Base-by-base conservation (phyloP, 192 early-diverging fungal genomes). In the Coemansia sp. region DNA sequence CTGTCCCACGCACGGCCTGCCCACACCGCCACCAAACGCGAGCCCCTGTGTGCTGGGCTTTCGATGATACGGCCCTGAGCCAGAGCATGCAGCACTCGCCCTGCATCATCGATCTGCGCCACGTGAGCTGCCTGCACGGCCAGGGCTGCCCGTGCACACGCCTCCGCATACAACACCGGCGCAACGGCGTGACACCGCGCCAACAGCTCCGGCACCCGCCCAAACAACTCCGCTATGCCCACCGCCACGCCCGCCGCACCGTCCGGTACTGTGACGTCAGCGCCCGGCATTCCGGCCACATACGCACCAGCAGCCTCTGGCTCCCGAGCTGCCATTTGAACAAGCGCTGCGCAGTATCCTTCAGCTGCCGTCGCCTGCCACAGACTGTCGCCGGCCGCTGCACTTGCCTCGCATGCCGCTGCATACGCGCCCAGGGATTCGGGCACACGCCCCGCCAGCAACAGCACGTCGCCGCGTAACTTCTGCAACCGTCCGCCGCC, bases 291-390 rank as follows among this genome's bases (percentile, higher is more conserved):
- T 10, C 29, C 61, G 6, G 12, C 14, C 24, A 62, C 47, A 47
- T 62, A 66, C 22, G 69, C 19, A 38, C 71, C 23, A 59, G 62
- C 49, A 51, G 56, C 7, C 68, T 65, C 50, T 67, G 76, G 35
- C 57, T 45, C 5, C 10, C 35, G n/a, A 69, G 65, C 37, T 61
- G 64, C 48, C 75, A 79, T 54, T 50, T 61, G 65, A 47, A 79
- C 43, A 22, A 83, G 73, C 27, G 82, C 73, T 1, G 82, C 73
- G 43, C 73, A 80, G 39, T 76, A 80, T 1, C 76, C 82, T 29
- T 83, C 82, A n/a, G 73, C 38, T 12, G 76, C 82, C 38, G 71
- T 66, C 0, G 82, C 77, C 24, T 79, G 73, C 76, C 82, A 83
- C 67, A 83, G 50, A 19, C 69, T 47, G 60, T 83, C 82, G 58